A percentile compares a stretch with the other conserved stretches of the same genome.
Evolutionary conservation across 2,329 filamentous ascomycete genomes (phyloP).

Genomic region (Scleromitrula shiraiana): DNA sequence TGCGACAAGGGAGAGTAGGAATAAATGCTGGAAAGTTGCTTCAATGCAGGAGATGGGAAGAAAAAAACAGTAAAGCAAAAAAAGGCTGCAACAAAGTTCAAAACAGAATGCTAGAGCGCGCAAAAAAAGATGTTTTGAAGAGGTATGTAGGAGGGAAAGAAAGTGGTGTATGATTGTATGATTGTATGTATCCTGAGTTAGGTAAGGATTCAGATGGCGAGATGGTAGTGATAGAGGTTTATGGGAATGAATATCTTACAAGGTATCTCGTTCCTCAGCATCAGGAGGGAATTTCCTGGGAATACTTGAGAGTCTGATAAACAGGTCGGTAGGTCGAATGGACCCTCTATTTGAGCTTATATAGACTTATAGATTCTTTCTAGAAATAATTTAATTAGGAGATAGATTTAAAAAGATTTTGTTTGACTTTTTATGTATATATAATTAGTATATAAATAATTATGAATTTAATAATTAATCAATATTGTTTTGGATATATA

Average conservation of each 20-base stretch:
- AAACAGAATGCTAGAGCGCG: slow-evolving; percentile 4
- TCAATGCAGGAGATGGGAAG: slow-evolving; percentile 6
- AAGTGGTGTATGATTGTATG: slow-evolving; percentile 12
- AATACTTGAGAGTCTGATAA: no score
- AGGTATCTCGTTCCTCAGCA: background rate
- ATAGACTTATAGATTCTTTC: no score
- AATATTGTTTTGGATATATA: no score
- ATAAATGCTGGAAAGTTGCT: slow-evolving; percentile 10
- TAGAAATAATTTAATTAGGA: no score
- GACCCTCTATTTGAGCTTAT: no score
- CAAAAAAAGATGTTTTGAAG: slow-evolving; percentile 3
- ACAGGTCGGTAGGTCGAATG: no score
- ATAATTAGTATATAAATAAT: no score
- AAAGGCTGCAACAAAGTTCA: slow-evolving; percentile 6
- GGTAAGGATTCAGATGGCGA: background rate
- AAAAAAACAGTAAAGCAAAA: slow-evolving; percentile 3
- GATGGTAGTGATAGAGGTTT: no score
- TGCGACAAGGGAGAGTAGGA: slow-evolving; percentile 7
- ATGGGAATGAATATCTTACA: background rate
- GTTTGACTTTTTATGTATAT: no score
- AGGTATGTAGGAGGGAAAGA: background rate
- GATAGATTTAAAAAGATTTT: no score
- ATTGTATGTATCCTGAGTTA: no score
- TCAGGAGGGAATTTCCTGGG: background rate
- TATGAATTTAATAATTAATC: no score